These are phyloP conservation scores for Thelonectria rubi DNA, from an alignment of 2,329 filamentous ascomycete genomes.

Conservation along the genomic window DNA sequence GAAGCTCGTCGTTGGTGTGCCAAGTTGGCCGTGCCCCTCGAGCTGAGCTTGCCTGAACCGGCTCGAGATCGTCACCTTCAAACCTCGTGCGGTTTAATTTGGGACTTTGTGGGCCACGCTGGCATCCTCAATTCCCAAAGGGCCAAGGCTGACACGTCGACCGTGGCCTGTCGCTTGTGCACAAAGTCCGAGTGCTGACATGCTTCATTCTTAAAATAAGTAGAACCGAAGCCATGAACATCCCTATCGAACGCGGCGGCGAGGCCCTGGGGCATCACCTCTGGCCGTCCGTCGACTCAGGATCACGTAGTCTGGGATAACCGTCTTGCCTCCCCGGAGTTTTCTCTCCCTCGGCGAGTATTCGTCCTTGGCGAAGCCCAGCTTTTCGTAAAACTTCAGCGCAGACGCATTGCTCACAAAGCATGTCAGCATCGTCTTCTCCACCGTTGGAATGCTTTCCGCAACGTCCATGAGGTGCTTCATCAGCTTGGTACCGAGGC, in stretches of 20 bases:
- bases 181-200: background rate
- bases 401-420: constrained; percentile 70
- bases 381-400: constrained; percentile 66
- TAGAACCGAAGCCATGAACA: background rate
- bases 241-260: constrained; percentile 23
- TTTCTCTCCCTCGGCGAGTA: constrained; percentile 63
- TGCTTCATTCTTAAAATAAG: background rate
- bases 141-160: constrained; percentile 25
- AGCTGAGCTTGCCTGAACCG: constrained; percentile 14
- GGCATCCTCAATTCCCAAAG: background rate
- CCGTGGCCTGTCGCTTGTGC: background rate
- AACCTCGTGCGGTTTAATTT: constrained; percentile 21
- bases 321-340: constrained; percentile 62
- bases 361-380: constrained; percentile 66
- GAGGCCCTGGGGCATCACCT: constrained; percentile 19
- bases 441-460: constrained; percentile 60
- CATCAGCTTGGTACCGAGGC: constrained; percentile 71
- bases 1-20: background rate
- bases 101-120: constrained; percentile 21
- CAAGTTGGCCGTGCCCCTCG: background rate
- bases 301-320: constrained; percentile 67
- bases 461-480: constrained; percentile 63
- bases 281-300: constrained; percentile 58
- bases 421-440: constrained; percentile 79
- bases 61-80: constrained; percentile 1